A percentile compares a stretch with the other conserved stretches of the same genome.
Evolutionary conservation across 257 asterid genomes (phyloP).

Genomic region (Catharanthus roseus): DNA sequence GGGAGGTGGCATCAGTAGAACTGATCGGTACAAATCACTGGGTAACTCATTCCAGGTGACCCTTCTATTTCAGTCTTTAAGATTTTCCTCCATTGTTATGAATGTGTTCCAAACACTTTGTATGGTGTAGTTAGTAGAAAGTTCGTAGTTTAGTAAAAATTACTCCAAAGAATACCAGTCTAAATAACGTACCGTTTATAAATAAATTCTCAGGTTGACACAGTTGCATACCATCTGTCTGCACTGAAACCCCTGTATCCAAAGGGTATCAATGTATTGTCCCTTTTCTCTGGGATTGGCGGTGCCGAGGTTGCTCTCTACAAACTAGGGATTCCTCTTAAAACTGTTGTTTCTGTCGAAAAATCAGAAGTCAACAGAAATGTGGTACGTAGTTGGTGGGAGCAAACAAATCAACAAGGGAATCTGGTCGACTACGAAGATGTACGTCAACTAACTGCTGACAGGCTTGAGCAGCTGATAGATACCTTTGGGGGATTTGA

Average conservation of each 20-base stretch:
- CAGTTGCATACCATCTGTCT: conserved; percentile 84
- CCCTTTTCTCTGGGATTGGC: conserved; percentile 91
- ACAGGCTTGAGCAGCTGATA: conserved; percentile 31
- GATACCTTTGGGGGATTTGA: conserved; percentile 29
- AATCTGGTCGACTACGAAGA: conserved; percentile 49
- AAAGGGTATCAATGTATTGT: conserved; percentile 53
- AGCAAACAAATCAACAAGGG: conserved; percentile 70
- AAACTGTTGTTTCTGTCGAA: conserved; percentile 64
- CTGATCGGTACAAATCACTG: conserved; percentile 72
- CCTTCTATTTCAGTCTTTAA: not conserved
- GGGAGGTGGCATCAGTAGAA: conserved; percentile 90
- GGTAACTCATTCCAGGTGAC: conserved; percentile 91
- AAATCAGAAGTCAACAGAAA: conserved; percentile 61
- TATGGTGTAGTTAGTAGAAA: not conserved
- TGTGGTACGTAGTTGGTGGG: conserved; percentile 87
- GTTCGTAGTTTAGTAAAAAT: not conserved
- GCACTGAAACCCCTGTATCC: conserved; percentile 68
- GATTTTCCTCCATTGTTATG: not conserved
- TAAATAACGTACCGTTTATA: not conserved
- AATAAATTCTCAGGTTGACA: conserved; percentile 51
- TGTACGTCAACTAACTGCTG: conserved; percentile 38
- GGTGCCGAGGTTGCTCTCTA: conserved; percentile 95
- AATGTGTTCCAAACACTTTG: not conserved
- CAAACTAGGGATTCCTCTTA: conserved; percentile 60
- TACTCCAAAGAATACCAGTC: not conserved